These are phyloP conservation scores for Fraxinus xanthoxyloides DNA, from an alignment of 305 asterid genomes.

Conservation along the genomic window DNA sequence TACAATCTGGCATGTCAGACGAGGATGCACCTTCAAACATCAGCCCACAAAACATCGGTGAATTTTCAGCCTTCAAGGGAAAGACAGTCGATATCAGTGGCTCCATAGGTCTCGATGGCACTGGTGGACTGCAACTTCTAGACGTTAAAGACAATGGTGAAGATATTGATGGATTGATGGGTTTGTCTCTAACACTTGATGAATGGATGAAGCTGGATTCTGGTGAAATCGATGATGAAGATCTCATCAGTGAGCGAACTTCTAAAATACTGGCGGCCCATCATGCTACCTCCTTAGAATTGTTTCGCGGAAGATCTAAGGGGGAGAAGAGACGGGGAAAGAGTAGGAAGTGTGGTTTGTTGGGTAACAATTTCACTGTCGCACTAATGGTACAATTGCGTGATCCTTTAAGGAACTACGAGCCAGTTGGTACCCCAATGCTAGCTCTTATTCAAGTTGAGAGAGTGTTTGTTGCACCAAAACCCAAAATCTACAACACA, in stretches of 20 bases:
- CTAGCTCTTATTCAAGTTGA: slow-evolving; percentile 96
- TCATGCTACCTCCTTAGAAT: slow-evolving; percentile 69
- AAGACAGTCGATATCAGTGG: slow-evolving; percentile 46
- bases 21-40: slow-evolving; percentile 71
- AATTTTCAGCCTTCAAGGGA: slow-evolving; percentile 73
- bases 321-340: slow-evolving; percentile 75
- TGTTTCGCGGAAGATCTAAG: slow-evolving; percentile 63
- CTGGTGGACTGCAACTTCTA: slow-evolving; percentile 78
- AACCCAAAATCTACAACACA: slow-evolving; percentile 68
- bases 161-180: slow-evolving; percentile 87
- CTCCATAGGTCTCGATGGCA: slow-evolving; percentile 79
- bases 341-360: slow-evolving; percentile 69
- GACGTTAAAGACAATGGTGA: slow-evolving; percentile 72
- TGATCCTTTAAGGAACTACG: slow-evolving; percentile 83
- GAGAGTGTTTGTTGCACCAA: slow-evolving; percentile 81
- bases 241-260: slow-evolving; percentile 67
- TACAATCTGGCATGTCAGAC: slow-evolving; percentile 84
- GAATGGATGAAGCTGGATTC: slow-evolving; percentile 98
- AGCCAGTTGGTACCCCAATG: slow-evolving; percentile 94
- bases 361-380: slow-evolving; percentile 89
- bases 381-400: slow-evolving; percentile 97
- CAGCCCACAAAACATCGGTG: slow-evolving; percentile 62
- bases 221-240: slow-evolving; percentile 77
- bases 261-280: slow-evolving; percentile 86
- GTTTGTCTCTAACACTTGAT: slow-evolving; percentile 81